Base-by-base conservation (phyloP, 2,329 filamentous ascomycete species). In the Penicillium sp. region DNA sequence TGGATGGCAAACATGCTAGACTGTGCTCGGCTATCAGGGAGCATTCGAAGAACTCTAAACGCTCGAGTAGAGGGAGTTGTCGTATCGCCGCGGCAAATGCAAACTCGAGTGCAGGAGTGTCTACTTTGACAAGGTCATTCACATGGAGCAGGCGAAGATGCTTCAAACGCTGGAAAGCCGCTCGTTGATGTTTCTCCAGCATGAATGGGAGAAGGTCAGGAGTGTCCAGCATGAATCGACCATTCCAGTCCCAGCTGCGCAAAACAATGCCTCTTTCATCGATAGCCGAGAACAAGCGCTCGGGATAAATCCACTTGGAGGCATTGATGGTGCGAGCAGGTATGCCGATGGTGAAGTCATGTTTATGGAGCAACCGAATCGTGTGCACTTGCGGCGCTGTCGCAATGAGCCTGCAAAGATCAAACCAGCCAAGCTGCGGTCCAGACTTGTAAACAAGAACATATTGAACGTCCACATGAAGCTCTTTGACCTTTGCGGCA, bases 31-130 rank as follows among this genome's bases (percentile, higher is more conserved):
- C 90, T 61, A 92, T 84, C 37, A 91, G 82, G 2, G 88, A 89
- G 47, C 89, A 96, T 8, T 89, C 89, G 71, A 93, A 88, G 66
- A 97, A 88, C 1, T 88, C 82, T 12, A 97, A 79, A 58, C 88
- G 85, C 58, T 84, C 84, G 7, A 98, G 81, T 1, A 84, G 77
- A 0, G 88, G 85, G 9, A 97, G 82, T 28, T 84, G 81, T 15
- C 82, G 80, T 17, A 85, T 75, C 0, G 86, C 83, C 24, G 84
- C 79, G 0, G 79, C 81, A 61, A 73, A 79, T 68, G 65, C 58
- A 7, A 66, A 58, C 59, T 77, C 74, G 42, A 69, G 66, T 12
- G 62, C 58, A 26, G 67, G 56, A 7, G 66, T 62, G 38, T 84
- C 78, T 55, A 81, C 80, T 1, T 79, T 77, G 10, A 84, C 78